A percentile compares a stretch with the other conserved stretches of the same genome.
Conservation (phyloP, 176 grass and related monocot genomes). For the Stipa capillata region DNA sequence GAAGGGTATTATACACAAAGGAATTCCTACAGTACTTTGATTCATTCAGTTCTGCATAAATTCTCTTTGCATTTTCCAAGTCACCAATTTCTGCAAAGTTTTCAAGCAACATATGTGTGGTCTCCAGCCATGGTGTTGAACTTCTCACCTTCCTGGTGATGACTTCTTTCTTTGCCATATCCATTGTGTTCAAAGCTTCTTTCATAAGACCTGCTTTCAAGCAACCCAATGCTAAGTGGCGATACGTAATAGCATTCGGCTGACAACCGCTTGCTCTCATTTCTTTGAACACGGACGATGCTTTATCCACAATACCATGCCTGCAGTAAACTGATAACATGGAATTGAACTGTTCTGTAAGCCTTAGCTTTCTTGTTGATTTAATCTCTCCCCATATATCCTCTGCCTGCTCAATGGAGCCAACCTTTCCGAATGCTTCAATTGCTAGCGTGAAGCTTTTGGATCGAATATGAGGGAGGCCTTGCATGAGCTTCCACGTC, state of each 20-base stretch:
- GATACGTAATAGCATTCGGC: conserved; percentile 92
- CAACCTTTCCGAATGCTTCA: conserved; percentile 77
- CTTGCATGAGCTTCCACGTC: conserved; percentile 60
- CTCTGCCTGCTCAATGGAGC: conserved; percentile 44
- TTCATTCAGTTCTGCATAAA: conserved; percentile 76
- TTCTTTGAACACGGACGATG: conserved; percentile 71
- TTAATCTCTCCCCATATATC: conserved; percentile 65
- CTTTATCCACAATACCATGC: conserved; percentile 67
- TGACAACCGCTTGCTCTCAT: conserved; percentile 68
- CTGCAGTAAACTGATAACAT: conserved; percentile 81
- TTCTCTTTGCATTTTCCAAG: conserved; percentile 58
- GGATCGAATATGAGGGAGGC: conserved; percentile 56
- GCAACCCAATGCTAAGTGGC: conserved; percentile 75
- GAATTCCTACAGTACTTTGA: conserved; percentile 76
- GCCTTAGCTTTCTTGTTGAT: conserved; percentile 39
- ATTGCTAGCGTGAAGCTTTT: conserved; percentile 78
- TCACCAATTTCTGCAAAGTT: conserved; percentile 64
- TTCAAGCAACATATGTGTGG: conserved; percentile 71
- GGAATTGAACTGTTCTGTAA: conserved; percentile 75
- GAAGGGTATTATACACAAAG: conserved; percentile 78
- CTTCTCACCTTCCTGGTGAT: conserved; percentile 51
- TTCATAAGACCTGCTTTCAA: conserved; percentile 71
- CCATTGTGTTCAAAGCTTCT: conserved; percentile 73
- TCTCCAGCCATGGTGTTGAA: conserved; percentile 94
- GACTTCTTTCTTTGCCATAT: conserved; percentile 52